Base-by-base conservation (phyloP, 1,139 yeast species). In the Zhuliangozyma parablackwelliae region DNA sequence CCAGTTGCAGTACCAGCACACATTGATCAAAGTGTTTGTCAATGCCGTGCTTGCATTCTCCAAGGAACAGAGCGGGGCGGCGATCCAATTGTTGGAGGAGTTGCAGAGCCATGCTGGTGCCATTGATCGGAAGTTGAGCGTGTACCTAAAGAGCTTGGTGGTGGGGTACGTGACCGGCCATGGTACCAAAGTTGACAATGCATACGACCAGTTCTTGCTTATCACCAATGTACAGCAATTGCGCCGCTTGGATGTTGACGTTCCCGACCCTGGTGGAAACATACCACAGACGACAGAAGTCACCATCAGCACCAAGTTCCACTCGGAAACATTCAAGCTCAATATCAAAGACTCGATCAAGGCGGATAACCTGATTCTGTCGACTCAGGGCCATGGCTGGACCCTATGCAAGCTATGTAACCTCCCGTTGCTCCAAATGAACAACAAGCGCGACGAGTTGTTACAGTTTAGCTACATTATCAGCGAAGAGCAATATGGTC, bases 371-470 rank as follows among this genome's bases (percentile, higher is more conserved):
- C 43, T 55, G 20, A 49, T 53, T 1, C 46, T 39, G 11, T 69
- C 75, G 0, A 49, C 55, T 2, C 50, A 65, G 1, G 48, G 54
- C 7, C 75, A 69, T 41, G 50, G 51, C 21, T 70, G 75, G 75
- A 49, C 63, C 0, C 53, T 60, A 31, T 70, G 76, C 41, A 53
- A 54, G 16, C 45, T 67, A 35, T 65, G 72, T 0, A 47, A 56
- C 26, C 40, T 69, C 8, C 76, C 76, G 2, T 47, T 70, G 24
- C 41, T 69, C 33, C 69, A 63, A 30, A 45, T 64, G 42, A 54
- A 54, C 16, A 63, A 64, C 28, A 51, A 57, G 26, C 50, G 56
- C 7, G 74, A 69, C 40, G 72, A 69, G 43, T 48, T 63, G 28
- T 50, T 51, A 11, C 47, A 43, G 21, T 66, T 54, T 42, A 59